Conservation (phyloP, 495 filamentous ascomycete species). For the Penicillium pancosmium region DNA sequence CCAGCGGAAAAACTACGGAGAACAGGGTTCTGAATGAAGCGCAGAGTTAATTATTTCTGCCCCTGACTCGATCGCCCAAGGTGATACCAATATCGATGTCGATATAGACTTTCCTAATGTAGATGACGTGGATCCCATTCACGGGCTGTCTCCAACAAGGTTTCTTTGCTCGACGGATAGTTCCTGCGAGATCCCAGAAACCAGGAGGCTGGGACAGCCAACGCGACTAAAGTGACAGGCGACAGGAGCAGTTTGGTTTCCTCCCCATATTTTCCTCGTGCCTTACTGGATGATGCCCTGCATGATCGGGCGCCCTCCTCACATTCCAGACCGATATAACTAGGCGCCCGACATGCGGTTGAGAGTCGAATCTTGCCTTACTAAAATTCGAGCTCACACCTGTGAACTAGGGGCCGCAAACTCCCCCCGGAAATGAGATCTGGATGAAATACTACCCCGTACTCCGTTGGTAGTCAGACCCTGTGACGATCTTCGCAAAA, state of each 20-base stretch:
- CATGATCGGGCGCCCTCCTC: constrained; percentile 7
- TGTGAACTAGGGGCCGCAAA: neutral
- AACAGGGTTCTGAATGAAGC: neutral
- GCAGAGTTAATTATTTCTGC: neutral
- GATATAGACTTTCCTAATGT: neutral
- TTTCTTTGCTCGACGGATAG: constrained; percentile 1
- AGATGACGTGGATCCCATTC: constrained; percentile 3
- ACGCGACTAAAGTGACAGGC: constrained; percentile 17
- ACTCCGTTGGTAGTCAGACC: no score
- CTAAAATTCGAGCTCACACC: constrained; percentile 1
- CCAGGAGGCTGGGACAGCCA: constrained; percentile 19
- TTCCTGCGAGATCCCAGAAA: constrained; percentile 12
- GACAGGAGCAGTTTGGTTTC: constrained; percentile 2
- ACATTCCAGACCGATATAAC: constrained; percentile 21
- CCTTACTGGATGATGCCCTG: constrained; percentile 16
- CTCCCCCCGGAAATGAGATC: neutral
- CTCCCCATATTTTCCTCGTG: constrained; percentile 8
- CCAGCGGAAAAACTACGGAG: no score
- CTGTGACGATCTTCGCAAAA: neutral
- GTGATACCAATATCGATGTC: neutral
- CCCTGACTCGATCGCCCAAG: neutral
- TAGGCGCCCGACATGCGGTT: constrained; percentile 10
- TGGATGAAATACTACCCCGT: neutral
- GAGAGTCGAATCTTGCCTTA: constrained; percentile 13
- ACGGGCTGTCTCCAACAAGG: constrained; percentile 3